phyloP scores from a whole-genome alignment of 1,284 basidiomycete species.

The Naganishia cerealis region DNA sequence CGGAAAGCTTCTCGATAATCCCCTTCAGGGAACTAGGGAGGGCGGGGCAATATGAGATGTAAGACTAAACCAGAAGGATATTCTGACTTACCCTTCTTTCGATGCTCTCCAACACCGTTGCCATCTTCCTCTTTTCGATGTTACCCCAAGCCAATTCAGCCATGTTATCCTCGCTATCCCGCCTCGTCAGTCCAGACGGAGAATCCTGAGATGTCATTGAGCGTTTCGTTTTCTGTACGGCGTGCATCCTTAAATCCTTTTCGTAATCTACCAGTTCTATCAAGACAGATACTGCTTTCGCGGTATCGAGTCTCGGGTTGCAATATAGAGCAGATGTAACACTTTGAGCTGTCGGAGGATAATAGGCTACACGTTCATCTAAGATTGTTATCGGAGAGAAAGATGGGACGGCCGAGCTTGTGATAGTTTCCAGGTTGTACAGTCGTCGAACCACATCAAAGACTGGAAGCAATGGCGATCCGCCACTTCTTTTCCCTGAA shows the following conservation, averaged over 20 bases:
- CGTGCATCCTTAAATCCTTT: constrained; percentile 39
- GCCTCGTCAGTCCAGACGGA: background rate
- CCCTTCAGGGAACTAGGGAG: constrained; percentile 33
- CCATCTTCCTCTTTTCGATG: constrained; percentile 34
- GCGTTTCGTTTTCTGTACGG: constrained; percentile 23
- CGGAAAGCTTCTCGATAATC: constrained; percentile 34
- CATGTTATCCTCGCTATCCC: constrained; percentile 31
- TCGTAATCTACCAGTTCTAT: constrained; percentile 51
- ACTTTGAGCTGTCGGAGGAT: constrained; percentile 46
- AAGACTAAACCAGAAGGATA: background rate
- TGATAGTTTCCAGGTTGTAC: constrained; percentile 20
- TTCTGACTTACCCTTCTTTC: constrained; percentile 31
- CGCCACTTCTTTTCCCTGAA: constrained; percentile 5
- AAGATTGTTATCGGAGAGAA: constrained; percentile 22
- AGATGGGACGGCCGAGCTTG: background rate
- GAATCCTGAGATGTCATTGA: constrained; percentile 10
- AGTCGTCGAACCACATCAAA: constrained; percentile 34
- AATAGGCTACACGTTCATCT: constrained; percentile 29
- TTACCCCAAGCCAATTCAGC: constrained; percentile 30
- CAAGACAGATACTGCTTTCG: constrained; percentile 42
- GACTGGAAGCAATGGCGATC: constrained; percentile 23
- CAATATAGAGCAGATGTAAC: constrained; percentile 51
- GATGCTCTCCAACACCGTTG: constrained; percentile 32
- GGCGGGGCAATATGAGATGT: background rate
- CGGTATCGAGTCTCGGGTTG: constrained; percentile 48